Conservation (phyloP, 202 grass and related monocot species). For the Sporobolus alterniflorus region DNA sequence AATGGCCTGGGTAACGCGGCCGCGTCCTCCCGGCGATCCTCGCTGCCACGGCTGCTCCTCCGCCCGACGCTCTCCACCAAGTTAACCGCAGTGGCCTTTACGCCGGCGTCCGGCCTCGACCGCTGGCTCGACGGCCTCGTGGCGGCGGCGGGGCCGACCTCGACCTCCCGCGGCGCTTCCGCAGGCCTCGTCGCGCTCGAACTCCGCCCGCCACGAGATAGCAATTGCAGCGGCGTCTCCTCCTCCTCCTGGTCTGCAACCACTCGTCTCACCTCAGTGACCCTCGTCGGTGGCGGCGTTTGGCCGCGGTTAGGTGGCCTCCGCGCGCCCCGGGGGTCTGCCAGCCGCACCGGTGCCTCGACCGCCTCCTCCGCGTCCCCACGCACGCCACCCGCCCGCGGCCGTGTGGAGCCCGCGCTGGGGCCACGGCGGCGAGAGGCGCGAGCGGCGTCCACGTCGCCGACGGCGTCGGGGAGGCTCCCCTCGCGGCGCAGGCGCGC, state of each 20-base stretch:
- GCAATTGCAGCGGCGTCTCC: slow-evolving; percentile 19
- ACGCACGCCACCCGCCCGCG: background rate
- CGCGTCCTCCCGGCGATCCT: slow-evolving; percentile 25
- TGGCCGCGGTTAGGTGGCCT: slow-evolving; percentile 3
- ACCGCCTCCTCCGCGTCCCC: background rate
- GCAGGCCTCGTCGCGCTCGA: slow-evolving; percentile 22
- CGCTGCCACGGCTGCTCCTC: slow-evolving; percentile 40
- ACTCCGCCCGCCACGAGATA: slow-evolving; percentile 19
- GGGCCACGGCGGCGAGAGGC: background rate
- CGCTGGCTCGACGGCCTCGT: slow-evolving; percentile 34
- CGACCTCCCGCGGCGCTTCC: background rate
- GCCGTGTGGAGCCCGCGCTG: background rate
- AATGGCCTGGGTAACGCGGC: slow-evolving; percentile 20
- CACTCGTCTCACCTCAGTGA: background rate
- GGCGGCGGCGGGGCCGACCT: background rate
- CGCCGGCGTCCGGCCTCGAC: slow-evolving; percentile 33
- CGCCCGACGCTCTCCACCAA: slow-evolving; percentile 14
- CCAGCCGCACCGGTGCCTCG: slow-evolving; percentile 3
- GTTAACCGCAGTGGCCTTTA: slow-evolving; percentile 5
- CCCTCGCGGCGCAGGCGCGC: slow-evolving; percentile 34
- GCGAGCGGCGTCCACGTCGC: background rate
- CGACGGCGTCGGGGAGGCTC: slow-evolving; percentile 7
- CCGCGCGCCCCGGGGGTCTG: slow-evolving; percentile 5
- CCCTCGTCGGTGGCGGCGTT: background rate
- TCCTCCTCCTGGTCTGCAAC: background rate